Evolutionary conservation across 2,329 filamentous ascomycete species (phyloP).

Genomic region (Monilinia fructigena): DNA sequence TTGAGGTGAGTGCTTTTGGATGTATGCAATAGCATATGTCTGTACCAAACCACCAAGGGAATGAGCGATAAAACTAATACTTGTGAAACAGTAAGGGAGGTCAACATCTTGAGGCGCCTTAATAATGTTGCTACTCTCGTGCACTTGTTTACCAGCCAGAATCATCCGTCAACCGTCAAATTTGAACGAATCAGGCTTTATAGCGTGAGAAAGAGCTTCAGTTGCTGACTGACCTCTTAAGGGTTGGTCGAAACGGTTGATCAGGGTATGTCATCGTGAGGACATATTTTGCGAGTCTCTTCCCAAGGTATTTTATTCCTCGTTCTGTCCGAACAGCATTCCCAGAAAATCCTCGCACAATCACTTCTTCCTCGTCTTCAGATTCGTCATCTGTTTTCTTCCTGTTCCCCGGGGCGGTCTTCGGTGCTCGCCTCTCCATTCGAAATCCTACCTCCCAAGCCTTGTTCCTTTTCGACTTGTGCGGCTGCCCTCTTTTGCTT

Average conservation of each 20-base stretch:
- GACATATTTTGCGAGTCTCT: conserved; percentile 87
- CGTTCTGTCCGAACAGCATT: conserved; percentile 90
- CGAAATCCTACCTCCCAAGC: conserved; percentile 23
- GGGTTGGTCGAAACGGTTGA: conserved; percentile 75
- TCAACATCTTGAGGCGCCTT: conserved; percentile 44
- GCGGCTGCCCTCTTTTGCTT: conserved; percentile 28
- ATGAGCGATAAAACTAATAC: conserved; percentile 92
- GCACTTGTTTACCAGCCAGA: conserved; percentile 51
- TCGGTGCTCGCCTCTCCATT: conserved; percentile 26
- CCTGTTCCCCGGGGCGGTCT: not conserved
- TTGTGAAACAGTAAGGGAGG: conserved; percentile 78
- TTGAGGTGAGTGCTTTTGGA: conserved; percentile 88
- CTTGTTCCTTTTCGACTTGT: conserved; percentile 8
- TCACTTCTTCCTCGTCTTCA: conserved; percentile 75
- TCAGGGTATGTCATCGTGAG: conserved; percentile 90
- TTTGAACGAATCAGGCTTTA: conserved; percentile 42
- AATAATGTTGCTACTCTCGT: conserved; percentile 62
- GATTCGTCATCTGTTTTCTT: conserved; percentile 36
- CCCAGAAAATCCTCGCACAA: conserved; percentile 85
- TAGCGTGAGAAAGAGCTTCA: conserved; percentile 43
- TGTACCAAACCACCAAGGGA: conserved; percentile 88
- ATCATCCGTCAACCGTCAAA: conserved; percentile 45
- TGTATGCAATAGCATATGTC: conserved; percentile 93
- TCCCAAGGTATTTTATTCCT: conserved; percentile 95
- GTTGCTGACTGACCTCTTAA: conserved; percentile 49